Evolutionary conservation across 2,329 filamentous ascomycete species (phyloP).

Genomic region (Raffaelea albimanens): DNA sequence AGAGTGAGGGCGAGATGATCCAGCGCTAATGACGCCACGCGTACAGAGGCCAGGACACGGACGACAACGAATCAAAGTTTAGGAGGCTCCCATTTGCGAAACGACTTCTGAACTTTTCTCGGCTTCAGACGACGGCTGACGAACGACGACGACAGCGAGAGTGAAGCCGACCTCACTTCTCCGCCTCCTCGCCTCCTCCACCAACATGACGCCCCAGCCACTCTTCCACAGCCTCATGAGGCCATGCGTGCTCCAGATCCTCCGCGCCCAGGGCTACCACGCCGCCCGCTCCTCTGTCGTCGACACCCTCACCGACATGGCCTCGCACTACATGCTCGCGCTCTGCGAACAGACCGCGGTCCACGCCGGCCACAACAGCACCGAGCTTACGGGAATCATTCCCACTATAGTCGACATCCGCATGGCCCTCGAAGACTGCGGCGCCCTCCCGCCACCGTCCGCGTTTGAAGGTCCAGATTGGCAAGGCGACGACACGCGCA

Average conservation of each 20-base stretch:
- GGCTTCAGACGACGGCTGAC: no score
- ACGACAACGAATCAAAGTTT: neutral
- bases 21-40: no score
- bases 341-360: slow-evolving; percentile 64
- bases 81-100: no score
- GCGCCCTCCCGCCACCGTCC: slow-evolving; percentile 61
- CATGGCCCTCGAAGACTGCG: slow-evolving; percentile 74
- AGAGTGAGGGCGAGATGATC: no score
- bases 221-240: slow-evolving; percentile 69
- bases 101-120: no score
- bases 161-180: neutral
- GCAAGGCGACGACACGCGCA: slow-evolving; percentile 60
- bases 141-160: no score
- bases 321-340: slow-evolving; percentile 68
- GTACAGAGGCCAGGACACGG: no score
- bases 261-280: slow-evolving; percentile 86
- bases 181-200: neutral
- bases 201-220: slow-evolving; percentile 34
- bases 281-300: slow-evolving; percentile 71
- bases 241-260: slow-evolving; percentile 79
- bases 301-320: slow-evolving; percentile 80
- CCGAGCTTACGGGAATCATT: slow-evolving; percentile 51
- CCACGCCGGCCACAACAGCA: slow-evolving; percentile 61
- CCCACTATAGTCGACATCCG: slow-evolving; percentile 69
- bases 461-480: slow-evolving; percentile 60